These are phyloP conservation scores for Ambrosiella xylebori DNA, from an alignment of 2,329 filamentous ascomycete genomes.

Conservation along the genomic window DNA sequence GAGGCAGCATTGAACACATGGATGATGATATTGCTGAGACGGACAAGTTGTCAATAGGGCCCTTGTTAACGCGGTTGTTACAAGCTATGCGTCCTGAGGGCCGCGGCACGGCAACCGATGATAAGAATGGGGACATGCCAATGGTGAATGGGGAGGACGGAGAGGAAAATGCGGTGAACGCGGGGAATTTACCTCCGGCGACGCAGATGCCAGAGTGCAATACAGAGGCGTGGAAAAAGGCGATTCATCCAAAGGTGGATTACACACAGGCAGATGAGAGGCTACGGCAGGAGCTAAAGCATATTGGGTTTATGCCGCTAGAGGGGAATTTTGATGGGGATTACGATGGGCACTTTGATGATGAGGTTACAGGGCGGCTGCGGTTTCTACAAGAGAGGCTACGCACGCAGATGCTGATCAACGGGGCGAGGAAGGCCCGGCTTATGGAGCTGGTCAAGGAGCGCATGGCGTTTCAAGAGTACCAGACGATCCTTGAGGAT, in stretches of 20 bases:
- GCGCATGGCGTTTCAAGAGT: slow-evolving; percentile 91
- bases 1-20: slow-evolving; percentile 73
- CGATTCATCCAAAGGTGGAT: slow-evolving; percentile 58
- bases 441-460: slow-evolving; percentile 78
- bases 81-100: slow-evolving; percentile 66
- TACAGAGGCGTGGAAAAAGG: slow-evolving; percentile 62
- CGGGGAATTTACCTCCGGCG: slow-evolving; percentile 42
- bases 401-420: slow-evolving; percentile 67
- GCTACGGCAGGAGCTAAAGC: slow-evolving; percentile 73
- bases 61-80: slow-evolving; percentile 65
- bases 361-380: slow-evolving; percentile 80
- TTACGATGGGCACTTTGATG: slow-evolving; percentile 80
- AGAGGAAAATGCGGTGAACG: slow-evolving; percentile 17
- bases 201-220: slow-evolving; percentile 65
- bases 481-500: slow-evolving; percentile 90
- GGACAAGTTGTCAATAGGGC: slow-evolving; percentile 75
- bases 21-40: slow-evolving; percentile 75
- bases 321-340: slow-evolving; percentile 46
- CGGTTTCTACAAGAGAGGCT: slow-evolving; percentile 71
- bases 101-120: slow-evolving; percentile 37
- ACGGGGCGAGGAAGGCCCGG: slow-evolving; percentile 77
- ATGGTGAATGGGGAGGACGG: slow-evolving; percentile 23
- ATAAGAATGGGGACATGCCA: slow-evolving; percentile 32
- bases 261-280: slow-evolving; percentile 80
- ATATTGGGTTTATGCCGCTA: slow-evolving; percentile 69